A percentile compares a stretch with the other conserved stretches of the same genome.
phyloP scores from a whole-genome alignment of 192 early-diverging fungal genomes.

The Backusella westeae region DNA sequence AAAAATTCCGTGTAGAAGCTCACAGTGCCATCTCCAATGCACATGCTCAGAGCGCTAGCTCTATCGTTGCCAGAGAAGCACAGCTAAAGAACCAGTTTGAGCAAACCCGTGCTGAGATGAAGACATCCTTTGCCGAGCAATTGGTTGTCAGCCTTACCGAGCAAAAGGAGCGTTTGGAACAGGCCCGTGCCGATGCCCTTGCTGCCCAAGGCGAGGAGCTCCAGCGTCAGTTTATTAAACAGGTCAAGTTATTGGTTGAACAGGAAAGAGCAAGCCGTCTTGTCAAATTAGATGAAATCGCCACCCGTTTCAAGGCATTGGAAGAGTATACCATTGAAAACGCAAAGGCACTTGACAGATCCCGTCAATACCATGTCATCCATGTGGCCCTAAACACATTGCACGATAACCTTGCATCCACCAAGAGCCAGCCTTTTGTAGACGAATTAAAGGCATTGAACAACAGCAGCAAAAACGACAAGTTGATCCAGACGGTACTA shows the following conservation, averaged over 20 bases:
- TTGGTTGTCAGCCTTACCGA: conserved; percentile 23
- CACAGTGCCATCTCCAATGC: conserved; percentile 47
- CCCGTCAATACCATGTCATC: conserved; percentile 58
- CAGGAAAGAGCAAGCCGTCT: conserved; percentile 88
- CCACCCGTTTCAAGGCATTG: conserved; percentile 72
- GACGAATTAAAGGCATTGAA: conserved; percentile 65
- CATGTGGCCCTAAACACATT: conserved; percentile 68
- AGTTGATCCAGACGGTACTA: conserved; percentile 59
- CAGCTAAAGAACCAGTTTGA: conserved; percentile 45
- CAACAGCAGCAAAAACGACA: conserved; percentile 53
- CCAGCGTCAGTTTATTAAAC: conserved; percentile 74
- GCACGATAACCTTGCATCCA: conserved; percentile 48
- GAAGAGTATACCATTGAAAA: conserved; percentile 65
- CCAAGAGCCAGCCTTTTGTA: conserved; percentile 60
- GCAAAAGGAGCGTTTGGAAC: conserved; percentile 46
- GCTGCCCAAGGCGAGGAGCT: conserved; percentile 64
- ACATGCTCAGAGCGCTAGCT: conserved; percentile 43
- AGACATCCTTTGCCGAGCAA: conserved; percentile 30
- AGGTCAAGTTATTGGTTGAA: conserved; percentile 81
- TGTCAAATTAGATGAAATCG: conserved; percentile 80
- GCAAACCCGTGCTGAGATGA: conserved; percentile 11
- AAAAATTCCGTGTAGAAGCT: conserved; percentile 56
- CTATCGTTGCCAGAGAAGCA: conserved; percentile 45
- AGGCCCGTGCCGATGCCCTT: conserved; percentile 62
- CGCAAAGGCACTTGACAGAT: conserved; percentile 64